These are phyloP conservation scores for Termitomyces sp. DNA, from an alignment of 768 basidiomycete genomes.

Conservation along the genomic window DNA sequence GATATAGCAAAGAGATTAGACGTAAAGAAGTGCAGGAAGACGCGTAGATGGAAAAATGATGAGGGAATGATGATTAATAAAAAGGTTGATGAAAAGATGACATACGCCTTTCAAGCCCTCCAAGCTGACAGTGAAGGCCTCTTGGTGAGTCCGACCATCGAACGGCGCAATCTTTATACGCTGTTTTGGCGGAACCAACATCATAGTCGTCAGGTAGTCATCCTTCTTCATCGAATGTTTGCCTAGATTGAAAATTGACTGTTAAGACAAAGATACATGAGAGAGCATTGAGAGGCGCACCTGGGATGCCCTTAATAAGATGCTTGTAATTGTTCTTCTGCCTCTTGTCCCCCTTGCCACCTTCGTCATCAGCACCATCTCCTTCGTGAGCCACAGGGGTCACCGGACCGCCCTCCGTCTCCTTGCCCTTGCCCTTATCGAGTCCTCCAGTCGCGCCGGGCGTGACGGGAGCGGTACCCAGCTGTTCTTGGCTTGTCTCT, in stretches of 20 bases:
- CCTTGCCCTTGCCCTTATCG: constrained; percentile 51
- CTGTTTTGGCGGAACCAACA: constrained; percentile 69
- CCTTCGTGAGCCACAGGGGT: constrained; percentile 31
- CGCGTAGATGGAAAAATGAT: neutral
- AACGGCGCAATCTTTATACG: constrained; percentile 57
- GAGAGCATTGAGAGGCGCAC: constrained; percentile 31
- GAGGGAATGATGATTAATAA: neutral
- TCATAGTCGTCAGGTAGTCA: constrained; percentile 60
- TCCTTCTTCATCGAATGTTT: constrained; percentile 83
- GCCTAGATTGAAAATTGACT: constrained; percentile 31
- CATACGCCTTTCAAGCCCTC: constrained; percentile 73
- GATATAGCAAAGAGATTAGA: constrained; percentile 1
- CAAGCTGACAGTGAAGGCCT: constrained; percentile 68
- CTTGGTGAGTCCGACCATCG: constrained; percentile 60
- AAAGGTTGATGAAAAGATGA: constrained; percentile 13
- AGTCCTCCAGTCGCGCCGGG: constrained; percentile 18
- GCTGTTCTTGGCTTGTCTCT: constrained; percentile 21
- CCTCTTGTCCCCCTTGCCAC: constrained; percentile 60
- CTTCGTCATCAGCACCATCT: constrained; percentile 51
- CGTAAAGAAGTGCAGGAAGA: neutral
- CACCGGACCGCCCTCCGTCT: constrained; percentile 28
- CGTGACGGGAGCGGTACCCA: constrained; percentile 12
- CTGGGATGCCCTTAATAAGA: constrained; percentile 70
- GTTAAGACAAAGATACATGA: constrained; percentile 7
- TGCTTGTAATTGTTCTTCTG: constrained; percentile 75